These are phyloP conservation scores for Tulasnella calospora DNA, from an alignment of 768 basidiomycete genomes.

Conservation along the genomic window DNA sequence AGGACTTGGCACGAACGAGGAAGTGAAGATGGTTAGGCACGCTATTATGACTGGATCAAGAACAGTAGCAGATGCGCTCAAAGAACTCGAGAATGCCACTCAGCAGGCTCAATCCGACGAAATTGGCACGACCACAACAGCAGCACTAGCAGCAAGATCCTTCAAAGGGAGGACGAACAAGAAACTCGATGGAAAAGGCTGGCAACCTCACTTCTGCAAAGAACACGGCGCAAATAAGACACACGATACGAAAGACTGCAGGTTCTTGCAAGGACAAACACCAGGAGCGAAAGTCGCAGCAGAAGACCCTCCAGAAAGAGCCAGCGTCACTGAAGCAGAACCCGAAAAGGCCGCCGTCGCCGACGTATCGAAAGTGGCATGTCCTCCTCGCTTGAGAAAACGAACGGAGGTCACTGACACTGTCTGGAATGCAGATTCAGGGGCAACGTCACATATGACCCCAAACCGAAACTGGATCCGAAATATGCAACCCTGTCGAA, in stretches of 20 bases:
- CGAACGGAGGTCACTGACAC: background rate
- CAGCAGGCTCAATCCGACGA: too few relatives aligned
- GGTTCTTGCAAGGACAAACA: background rate
- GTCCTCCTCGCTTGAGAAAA: too few relatives aligned
- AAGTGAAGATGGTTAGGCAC: too few relatives aligned
- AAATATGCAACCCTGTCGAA: background rate
- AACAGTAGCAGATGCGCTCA: too few relatives aligned
- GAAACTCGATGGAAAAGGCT: too few relatives aligned
- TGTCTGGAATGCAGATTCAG: constrained; percentile 6
- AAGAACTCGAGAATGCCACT: too few relatives aligned
- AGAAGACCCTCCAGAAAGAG: too few relatives aligned
- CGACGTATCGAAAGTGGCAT: background rate
- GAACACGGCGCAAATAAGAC: background rate
- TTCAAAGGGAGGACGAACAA: too few relatives aligned
- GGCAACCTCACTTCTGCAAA: background rate
- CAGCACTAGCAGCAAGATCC: too few relatives aligned
- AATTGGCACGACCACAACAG: fast-evolving
- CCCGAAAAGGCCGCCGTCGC: background rate
- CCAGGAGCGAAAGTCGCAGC: background rate
- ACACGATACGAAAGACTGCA: background rate
- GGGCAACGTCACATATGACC: constrained; percentile 7
- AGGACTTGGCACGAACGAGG: background rate
- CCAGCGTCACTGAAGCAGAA: too few relatives aligned
- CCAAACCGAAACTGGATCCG: background rate
- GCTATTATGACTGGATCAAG: too few relatives aligned